Conservation (phyloP, 2,329 filamentous ascomycete genomes). For the Hypoxylon sp. region DNA sequence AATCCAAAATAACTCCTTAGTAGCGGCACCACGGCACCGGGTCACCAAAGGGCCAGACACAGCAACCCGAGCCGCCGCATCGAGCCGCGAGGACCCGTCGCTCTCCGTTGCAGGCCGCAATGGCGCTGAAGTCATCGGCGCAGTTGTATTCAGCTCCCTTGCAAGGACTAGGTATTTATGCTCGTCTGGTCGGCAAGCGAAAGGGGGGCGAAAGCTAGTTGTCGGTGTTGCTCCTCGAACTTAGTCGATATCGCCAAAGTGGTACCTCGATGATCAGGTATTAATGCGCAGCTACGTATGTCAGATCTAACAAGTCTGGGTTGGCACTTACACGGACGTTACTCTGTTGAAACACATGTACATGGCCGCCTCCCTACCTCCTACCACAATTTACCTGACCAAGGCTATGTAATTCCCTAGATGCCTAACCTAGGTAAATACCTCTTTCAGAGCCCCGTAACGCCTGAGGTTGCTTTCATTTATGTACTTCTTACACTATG, state of each 20-base stretch:
- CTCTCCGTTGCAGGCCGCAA: background rate
- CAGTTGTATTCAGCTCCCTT: background rate
- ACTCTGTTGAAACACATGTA: background rate
- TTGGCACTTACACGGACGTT: background rate
- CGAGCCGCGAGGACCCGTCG: background rate
- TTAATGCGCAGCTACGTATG: background rate
- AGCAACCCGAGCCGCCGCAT: background rate
- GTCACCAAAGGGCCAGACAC: background rate
- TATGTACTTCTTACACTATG: no score
- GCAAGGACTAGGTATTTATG: background rate
- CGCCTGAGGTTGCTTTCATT: no score
- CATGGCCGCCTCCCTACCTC: background rate
- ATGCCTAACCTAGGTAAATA: no score
- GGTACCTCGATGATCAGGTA: no score
- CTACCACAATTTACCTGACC: no score
- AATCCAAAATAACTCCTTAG: background rate
- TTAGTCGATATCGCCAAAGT: background rate
- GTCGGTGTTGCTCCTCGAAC: background rate
- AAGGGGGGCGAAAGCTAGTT: background rate
- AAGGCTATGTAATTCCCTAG: no score
- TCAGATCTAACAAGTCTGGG: background rate
- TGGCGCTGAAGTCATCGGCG: background rate
- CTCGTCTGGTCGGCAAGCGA: background rate
- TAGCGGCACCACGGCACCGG: background rate
- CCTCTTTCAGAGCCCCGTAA: no score